Evolutionary conservation across 768 basidiomycete species (phyloP).

Genomic region (Phaeotremella fagi): DNA sequence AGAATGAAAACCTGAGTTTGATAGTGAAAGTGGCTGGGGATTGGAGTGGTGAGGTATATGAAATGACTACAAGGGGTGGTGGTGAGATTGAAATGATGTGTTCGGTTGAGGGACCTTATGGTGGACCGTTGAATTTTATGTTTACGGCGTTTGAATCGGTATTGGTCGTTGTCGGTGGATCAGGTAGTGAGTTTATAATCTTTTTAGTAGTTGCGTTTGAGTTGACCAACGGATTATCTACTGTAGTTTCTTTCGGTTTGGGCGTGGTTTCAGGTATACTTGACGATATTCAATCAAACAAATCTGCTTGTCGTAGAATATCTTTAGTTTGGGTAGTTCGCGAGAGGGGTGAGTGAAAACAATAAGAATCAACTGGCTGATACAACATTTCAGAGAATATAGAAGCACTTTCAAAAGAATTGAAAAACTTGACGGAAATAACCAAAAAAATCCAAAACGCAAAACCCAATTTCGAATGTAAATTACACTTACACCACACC

Average conservation of each 20-base stretch:
- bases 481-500: no score
- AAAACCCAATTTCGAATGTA: no score
- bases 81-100: conserved; percentile 3
- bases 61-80: not conserved
- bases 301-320: conserved; percentile 2
- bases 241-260: conserved; percentile 13
- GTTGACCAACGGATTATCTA: not conserved
- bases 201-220: not conserved
- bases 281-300: conserved; percentile 7
- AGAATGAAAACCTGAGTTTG: conserved; percentile 2
- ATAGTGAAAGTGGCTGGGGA: conserved; percentile 16
- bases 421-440: no score
- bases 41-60: conserved; percentile 19
- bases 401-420: no score
- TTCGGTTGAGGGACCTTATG: conserved; percentile 16
- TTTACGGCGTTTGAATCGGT: conserved; percentile 17
- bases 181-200: conserved; percentile 5
- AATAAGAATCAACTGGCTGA: not conserved
- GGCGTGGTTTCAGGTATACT: conserved; percentile 16
- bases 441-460: no score
- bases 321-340: conserved; percentile 19
- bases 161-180: conserved; percentile 19
- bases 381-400: conserved; percentile 7
- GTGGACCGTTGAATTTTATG: conserved; percentile 19
- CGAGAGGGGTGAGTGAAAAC: conserved; percentile 6